Base-by-base conservation (phyloP, 2,329 filamentous ascomycete genomes). In the Metarhizium sp. region DNA sequence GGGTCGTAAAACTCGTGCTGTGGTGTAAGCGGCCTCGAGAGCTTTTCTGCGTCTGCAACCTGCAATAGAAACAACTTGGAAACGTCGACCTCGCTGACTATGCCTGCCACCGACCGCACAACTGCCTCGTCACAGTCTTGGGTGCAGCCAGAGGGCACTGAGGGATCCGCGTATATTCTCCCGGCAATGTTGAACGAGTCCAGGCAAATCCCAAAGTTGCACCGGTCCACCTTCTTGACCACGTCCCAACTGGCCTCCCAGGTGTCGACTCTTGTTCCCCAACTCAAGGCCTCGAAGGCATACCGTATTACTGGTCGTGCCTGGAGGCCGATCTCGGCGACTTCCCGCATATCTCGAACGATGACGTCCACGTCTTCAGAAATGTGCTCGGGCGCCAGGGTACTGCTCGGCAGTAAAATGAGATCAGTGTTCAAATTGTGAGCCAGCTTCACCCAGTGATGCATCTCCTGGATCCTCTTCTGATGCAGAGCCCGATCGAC, bases 181-280 rank as follows among this genome's bases (percentile, higher is more conserved):
- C 81, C 87, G 0, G 86, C 81, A 57, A 92, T 86, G 68, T 92
- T 89, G 72, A 90, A 92, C 0, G 84, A 89, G 68, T 92, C 88
- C 29, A 92, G 75, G 64, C 87, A 90, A 45, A 90, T 73, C 7
- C 88, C 88, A 64, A 92, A 90, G 68, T 92, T 92, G 8, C 78
- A 69, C 7, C 86, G 70, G 66, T 88, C 75, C 32, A 91, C 86
- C 2, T 71, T 72, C 61, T 76, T 70, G 0, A 91, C 82, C 2
- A 90, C 73, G 6, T 85, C 80, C 85, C 86, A 92, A 60, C 79
- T 82, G 11, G 74, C 71, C 66, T 91, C 87, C 88, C 88, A 92
- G 0, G 76, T 83, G 64, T 89, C 78, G 56, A 85, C 74, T 53
- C 82, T 77, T 0, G 86, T 90, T 10, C 86, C 87, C 81, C 85